Evolutionary conservation across 805 yeast genomes (phyloP), one percentile per base, ranked within the genome.

Genomic region (Myxozyma monticola): DNA sequence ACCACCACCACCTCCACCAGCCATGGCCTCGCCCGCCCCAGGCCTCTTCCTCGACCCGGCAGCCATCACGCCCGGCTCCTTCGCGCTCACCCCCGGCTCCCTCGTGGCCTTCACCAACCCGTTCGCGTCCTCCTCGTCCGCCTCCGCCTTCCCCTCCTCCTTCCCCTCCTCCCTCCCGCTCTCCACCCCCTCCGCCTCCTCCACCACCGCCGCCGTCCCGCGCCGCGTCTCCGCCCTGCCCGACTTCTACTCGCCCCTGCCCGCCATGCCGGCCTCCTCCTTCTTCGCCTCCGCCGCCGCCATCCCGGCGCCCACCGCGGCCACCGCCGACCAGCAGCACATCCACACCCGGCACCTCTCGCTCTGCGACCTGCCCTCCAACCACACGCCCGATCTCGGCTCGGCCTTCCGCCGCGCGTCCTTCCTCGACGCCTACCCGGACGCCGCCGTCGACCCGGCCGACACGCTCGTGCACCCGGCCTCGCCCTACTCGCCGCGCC

Each of bases 271-370:
- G 8, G 9, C 34, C 9, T n/a, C 5, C 42, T 34, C 18, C 34
- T 18, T 28, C 26, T 39, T 4, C 24, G 21, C 20, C 26, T 28
- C 33, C n/a, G 4, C 33, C 21, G 6, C 44, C 18, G n/a, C 31
- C 15, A 29, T 30, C 18, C 37, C 44, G 12, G 37, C 44, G 10
- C 21, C 44, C 28, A 22, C 44, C 14, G 18, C 22, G 14, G 44
- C 28, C 25, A 8, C 15, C 17, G 14, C 6, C 34, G 5, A 14
- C 34, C n/a, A n/a, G n/a, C n/a, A n/a, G 30, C 12, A 8, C 30
- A 12, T 12, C 30, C 30, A 8, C 30, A 8, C 10, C 30, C 10
- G 30, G 30, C 30, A 8, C 30, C 30, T 7, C 30, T 7, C 10
- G 30, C 30, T 26, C 30, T 12, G 30, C 30, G 7, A n/a, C n/a